Evolutionary conservation across 257 asterid genomes (phyloP), one percentile per base, ranked within the genome.

Genomic region (Hygrophila difformis): DNA sequence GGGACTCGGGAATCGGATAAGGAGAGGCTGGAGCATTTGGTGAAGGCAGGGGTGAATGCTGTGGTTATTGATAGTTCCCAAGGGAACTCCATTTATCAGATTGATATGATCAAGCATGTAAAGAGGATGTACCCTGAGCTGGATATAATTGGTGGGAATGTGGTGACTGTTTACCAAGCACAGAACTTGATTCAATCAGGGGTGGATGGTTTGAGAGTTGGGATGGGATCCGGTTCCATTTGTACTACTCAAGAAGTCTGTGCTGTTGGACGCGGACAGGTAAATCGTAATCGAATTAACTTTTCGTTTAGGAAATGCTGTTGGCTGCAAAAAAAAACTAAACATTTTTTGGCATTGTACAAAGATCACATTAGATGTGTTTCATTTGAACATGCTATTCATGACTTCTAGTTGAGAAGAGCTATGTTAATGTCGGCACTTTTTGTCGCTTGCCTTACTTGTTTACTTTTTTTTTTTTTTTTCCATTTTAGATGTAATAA

Each of bases 201-300:
- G 3, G 95, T 72, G 18, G 97, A 88, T 66, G 95, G 97, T 8
- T 55, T 84, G 56, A 78, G 97, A 63, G 95, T 88, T 56, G 97
- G 94, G 19, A 88, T 88, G 97, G 97, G 97, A 18, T 87, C 94
- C 1, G 94, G 94, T 49, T 83, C 94, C 47, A 83, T 87, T 44
- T 87, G 94, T 59, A 87, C 97, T 45, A 87, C 97, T 13, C 97
- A 83, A 55, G 94, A 87, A 67, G 97, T 84, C 13, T 82, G 94
- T 20, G 88, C 87, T 9, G 93, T 87, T 26, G 97, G 97, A 12
- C 95, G 97, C 6, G 97, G 97, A 38, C 97, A 87, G 92, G 95
- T 87, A 51, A 36, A 20, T 22, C 33, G 36, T 41, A n/a, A n/a
- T n/a, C n/a, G n/a, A n/a, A n/a, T n/a, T n/a, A n/a, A n/a, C n/a